A percentile compares a stretch with the other conserved stretches of the same genome.
Conservation (phyloP, 805 yeast species). For the Starmerella davenportii region DNA sequence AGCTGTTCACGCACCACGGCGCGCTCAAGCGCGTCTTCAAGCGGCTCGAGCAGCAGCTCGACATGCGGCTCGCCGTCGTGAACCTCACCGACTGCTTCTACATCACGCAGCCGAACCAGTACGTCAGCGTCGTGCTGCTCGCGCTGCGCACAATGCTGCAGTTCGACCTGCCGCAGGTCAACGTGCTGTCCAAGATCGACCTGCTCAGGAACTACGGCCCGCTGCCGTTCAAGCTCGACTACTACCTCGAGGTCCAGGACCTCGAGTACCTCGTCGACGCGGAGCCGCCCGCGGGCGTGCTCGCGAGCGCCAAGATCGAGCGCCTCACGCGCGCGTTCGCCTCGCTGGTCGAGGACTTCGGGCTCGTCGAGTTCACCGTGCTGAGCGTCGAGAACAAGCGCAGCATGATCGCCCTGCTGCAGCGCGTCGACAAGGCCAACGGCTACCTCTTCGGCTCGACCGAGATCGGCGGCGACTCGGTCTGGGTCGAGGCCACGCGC, state of each 20-base stretch:
- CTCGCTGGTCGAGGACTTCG: slow-evolving; percentile 72
- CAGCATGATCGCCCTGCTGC: slow-evolving; percentile 69
- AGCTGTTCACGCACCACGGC: slow-evolving; percentile 76
- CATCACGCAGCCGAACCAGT: slow-evolving; percentile 73
- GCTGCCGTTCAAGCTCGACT: slow-evolving; percentile 61
- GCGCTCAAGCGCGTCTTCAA: slow-evolving; percentile 54
- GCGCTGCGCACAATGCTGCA: slow-evolving; percentile 86
- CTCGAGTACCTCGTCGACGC: slow-evolving; percentile 47
- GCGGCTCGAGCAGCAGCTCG: slow-evolving; percentile 41
- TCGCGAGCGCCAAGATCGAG: slow-evolving; percentile 29
- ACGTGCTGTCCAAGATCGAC: slow-evolving; percentile 85
- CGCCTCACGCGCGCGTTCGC: slow-evolving; percentile 59
- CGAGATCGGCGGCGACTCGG: slow-evolving; percentile 90
- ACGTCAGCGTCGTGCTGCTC: slow-evolving; percentile 60
- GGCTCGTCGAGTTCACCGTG: slow-evolving; percentile 75
- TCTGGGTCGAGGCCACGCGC: slow-evolving; percentile 93
- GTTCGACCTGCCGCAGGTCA: slow-evolving; percentile 79
- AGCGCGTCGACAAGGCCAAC: slow-evolving; percentile 71
- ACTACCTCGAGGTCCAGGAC: slow-evolving; percentile 85
- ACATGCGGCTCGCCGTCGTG: slow-evolving; percentile 53
- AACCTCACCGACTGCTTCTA: slow-evolving; percentile 70
- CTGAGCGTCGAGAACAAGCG: slow-evolving; percentile 79
- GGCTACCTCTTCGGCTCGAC: slow-evolving; percentile 88
- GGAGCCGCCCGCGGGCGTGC: neutral
- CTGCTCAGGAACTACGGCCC: slow-evolving; percentile 57